A percentile compares a stretch with the other conserved stretches of the same genome.
Evolutionary conservation across 2,329 filamentous ascomycete genomes (phyloP).

Genomic region (Aspergillus ruber): DNA sequence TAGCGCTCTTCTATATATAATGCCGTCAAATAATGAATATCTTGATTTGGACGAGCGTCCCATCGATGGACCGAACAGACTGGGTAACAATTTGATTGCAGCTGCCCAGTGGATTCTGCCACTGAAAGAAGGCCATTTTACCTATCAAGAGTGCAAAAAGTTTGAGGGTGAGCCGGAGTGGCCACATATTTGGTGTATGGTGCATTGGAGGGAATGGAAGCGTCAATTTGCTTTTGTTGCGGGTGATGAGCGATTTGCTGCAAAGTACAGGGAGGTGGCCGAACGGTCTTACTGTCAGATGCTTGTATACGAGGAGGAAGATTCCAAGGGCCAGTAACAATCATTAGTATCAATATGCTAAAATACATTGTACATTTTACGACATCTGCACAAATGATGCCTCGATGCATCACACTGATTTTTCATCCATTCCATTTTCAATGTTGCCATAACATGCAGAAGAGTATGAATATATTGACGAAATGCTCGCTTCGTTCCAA

Average conservation of each 20-base stretch:
- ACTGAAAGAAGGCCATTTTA: background rate
- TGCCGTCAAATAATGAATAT: background rate
- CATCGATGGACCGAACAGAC: background rate
- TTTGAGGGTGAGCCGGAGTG: background rate
- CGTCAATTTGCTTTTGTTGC: background rate
- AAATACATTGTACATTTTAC: no score
- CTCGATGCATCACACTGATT: no score
- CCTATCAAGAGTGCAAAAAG: background rate
- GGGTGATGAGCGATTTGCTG: background rate
- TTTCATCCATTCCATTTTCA: no score
- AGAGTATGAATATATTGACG: no score
- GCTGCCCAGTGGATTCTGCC: background rate
- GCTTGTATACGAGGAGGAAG: background rate
- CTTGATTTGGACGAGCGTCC: background rate
- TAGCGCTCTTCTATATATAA: background rate
- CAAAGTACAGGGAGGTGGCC: background rate
- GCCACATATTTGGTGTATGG: background rate
- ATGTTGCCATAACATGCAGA: no score
- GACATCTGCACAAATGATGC: no score
- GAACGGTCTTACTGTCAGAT: background rate
- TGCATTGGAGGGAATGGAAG: background rate
- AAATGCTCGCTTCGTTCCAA: no score
- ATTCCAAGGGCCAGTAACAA: background rate
- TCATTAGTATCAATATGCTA: no score
- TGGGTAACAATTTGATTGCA: background rate